Conservation (phyloP, 2,329 filamentous ascomycete genomes). For the Epichloe amarillans region DNA sequence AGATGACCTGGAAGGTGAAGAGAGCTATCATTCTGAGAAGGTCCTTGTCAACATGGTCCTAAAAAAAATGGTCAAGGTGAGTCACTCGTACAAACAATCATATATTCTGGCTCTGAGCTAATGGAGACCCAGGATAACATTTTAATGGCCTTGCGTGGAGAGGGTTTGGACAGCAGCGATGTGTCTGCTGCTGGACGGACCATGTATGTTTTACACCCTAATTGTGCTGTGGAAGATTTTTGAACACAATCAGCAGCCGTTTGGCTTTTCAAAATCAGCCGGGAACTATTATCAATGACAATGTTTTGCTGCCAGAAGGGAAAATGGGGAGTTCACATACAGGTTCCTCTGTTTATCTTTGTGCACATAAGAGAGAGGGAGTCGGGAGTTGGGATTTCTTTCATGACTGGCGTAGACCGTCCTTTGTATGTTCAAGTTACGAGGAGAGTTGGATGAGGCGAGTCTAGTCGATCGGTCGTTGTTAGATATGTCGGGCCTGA, state of each 20-base stretch:
- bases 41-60: slow-evolving; percentile 70
- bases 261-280: background rate
- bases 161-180: slow-evolving; percentile 39
- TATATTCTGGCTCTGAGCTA: slow-evolving; percentile 9
- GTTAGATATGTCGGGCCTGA: background rate
- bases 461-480: background rate
- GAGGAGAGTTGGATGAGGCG: background rate
- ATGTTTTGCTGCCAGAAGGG: background rate
- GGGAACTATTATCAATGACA: background rate
- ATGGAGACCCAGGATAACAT: slow-evolving; percentile 59
- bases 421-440: too few relatives aligned
- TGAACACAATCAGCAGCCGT: slow-evolving; percentile 11
- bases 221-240: slow-evolving; percentile 66
- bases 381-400: too few relatives aligned
- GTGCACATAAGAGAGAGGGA: background rate
- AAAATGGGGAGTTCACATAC: too few relatives aligned
- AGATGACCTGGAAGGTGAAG: slow-evolving; percentile 64
- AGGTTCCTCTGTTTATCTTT: too few relatives aligned
- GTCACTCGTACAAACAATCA: slow-evolving; percentile 14
- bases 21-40: slow-evolving; percentile 66
- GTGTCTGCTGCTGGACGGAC: slow-evolving; percentile 28
- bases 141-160: slow-evolving; percentile 62
- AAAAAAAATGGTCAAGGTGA: slow-evolving; percentile 90
- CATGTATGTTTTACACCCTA: slow-evolving; percentile 86
- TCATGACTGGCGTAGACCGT: too few relatives aligned